Evolutionary conservation across 2,329 filamentous ascomycete genomes (phyloP), one percentile per base, ranked within the genome.

Genomic region (Trichoderma cornu-damae): DNA sequence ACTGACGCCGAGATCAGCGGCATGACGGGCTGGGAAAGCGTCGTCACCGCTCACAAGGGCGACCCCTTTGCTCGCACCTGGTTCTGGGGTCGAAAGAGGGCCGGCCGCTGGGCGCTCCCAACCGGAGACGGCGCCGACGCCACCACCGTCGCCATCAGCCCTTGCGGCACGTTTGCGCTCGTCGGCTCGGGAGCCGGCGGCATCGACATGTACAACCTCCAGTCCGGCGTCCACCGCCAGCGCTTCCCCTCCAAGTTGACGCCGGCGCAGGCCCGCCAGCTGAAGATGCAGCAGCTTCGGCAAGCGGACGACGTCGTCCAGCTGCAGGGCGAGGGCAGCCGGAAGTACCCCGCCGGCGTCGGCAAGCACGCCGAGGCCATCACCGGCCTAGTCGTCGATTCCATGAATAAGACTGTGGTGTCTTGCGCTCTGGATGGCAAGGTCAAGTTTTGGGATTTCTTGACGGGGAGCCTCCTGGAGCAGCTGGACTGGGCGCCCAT

Each of bases 381-480:
- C 4, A 96, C 93, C 1, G 95, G 94, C 1, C 77, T 99, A 38
- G 80, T 90, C 22, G 84, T 97, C 14, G 93, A 99, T 73, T 86
- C 85, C n/a, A 79, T 97, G 70, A 96, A 96, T 72, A 89, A 87
- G 62, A 84, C 81, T 16, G 79, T 97, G 49, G 84, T 96, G 42
- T 96, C 91, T 60, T 96, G 91, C 69, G 88, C 90, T 2, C 75
- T 91, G 12, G 94, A 99, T 70, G 94, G 94, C 30, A 96, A 88
- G 71, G 81, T 97, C 65, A 97, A 96, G 76, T 97, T 99, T 69
- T 99, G 95, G 95, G 89, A 96, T 63, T 96, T 99, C 62, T 73
- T 85, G n/a, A 90, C 88, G 0, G 94, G 93, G 6, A 81, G 84
- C 43, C 79, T 97, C 2, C 69, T 89, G 9, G 82, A 93, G 61